Evolutionary conservation across 208 protist genomes (phyloP).

Genomic region (Trypanosoma cruzi): DNA sequence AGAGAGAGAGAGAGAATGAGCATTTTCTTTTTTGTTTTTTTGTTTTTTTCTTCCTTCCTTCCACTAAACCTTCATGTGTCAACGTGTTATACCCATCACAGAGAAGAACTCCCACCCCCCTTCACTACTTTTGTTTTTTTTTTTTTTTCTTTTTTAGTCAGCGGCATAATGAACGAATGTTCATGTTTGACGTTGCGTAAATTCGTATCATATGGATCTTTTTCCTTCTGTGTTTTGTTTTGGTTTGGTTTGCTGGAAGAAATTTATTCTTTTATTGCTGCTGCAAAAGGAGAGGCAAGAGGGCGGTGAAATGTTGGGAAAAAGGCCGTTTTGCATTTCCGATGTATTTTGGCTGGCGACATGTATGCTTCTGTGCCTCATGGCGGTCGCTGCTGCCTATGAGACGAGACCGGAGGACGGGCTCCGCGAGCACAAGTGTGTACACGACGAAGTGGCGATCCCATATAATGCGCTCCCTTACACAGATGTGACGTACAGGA

Average conservation of each 20-base stretch:
- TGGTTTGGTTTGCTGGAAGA: not conserved
- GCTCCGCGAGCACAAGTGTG: not conserved
- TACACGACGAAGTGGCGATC: conserved; percentile 3
- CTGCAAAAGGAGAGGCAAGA: not conserved
- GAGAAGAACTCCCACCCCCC: too few relatives aligned
- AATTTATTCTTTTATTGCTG: not conserved
- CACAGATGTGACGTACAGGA: not conserved
- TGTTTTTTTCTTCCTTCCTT: too few relatives aligned
- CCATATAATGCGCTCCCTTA: conserved; percentile 4
- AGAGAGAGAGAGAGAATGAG: too few relatives aligned
- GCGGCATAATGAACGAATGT: not conserved
- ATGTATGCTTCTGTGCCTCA: not conserved
- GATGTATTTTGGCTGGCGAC: not conserved
- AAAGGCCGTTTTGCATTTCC: not conserved
- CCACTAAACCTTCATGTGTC: too few relatives aligned
- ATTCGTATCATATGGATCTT: not conserved
- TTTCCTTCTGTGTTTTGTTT: not conserved
- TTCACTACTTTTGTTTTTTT: too few relatives aligned
- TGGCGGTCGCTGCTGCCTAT: not conserved
- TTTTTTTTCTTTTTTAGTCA: too few relatives aligned
- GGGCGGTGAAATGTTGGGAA: not conserved
- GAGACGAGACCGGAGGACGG: not conserved
- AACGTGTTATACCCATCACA: too few relatives aligned
- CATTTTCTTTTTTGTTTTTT: too few relatives aligned
- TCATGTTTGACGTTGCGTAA: not conserved